phyloP scores from a whole-genome alignment of 169 alveolate genomes.

The Ichthyophthirius multifiliis region DNA sequence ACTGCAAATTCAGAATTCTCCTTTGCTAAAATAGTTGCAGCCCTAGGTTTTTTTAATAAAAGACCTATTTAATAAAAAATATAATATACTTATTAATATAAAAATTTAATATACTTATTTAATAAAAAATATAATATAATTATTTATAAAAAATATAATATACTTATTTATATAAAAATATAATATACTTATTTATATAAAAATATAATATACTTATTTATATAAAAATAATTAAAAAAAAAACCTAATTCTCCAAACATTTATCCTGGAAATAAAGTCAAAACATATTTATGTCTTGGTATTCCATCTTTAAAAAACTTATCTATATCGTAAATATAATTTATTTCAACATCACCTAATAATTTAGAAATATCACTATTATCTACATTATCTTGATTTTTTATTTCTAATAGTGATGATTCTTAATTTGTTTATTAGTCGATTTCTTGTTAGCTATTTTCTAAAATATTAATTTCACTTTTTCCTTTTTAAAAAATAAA shows the following conservation, averaged over 20 bases:
- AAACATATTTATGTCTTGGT: not conserved
- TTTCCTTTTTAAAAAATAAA: too few species aligned
- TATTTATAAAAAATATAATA: too few species aligned
- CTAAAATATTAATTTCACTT: too few species aligned
- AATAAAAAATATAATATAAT: too few species aligned
- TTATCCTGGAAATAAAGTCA: not conserved
- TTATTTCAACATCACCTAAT: not conserved
- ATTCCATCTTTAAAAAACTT: not conserved
- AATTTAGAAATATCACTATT: not conserved
- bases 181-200: too few species aligned
- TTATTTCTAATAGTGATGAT: too few species aligned
- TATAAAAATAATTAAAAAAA: not conserved
- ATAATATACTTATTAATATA: too few species aligned
- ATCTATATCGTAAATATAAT: not conserved
- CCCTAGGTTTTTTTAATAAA: not conserved
- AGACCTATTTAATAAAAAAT: not conserved
- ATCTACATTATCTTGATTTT: not conserved
- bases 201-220: too few species aligned
- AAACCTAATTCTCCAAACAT: slow-evolving; percentile 5
- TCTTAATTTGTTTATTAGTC: too few species aligned
- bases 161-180: too few species aligned
- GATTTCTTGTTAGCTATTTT: too few species aligned
- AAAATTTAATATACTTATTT: too few species aligned
- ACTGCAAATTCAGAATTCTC: not conserved
- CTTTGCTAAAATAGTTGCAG: slow-evolving; percentile 1